Percentiles rank a stretch among this genome's conserved stretches.
phyloP scores from a whole-genome alignment of 108 stramenopile species.

The Chaetoceros tenuissimus region DNA sequence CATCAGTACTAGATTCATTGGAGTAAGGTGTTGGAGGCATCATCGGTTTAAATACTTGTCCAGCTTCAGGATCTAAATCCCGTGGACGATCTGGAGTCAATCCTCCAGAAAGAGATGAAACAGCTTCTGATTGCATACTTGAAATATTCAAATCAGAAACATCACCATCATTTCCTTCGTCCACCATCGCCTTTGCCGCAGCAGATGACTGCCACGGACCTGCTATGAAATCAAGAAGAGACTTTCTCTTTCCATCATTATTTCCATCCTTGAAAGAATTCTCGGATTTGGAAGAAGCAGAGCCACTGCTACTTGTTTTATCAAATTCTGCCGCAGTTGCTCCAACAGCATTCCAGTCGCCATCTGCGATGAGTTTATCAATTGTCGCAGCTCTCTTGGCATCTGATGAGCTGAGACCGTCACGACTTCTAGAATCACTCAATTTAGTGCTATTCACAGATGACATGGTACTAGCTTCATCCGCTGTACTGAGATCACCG shows the following conservation, averaged over 20 bases:
- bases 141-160: not conserved
- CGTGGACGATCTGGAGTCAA: not conserved
- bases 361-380: not conserved
- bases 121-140: not conserved
- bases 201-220: not conserved
- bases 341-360: not conserved
- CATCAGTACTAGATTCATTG: too few relatives aligned
- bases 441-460: not conserved
- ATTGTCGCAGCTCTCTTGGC: not conserved
- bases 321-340: not conserved
- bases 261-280: not conserved
- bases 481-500: not conserved
- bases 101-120: not conserved
- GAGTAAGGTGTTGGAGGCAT: too few relatives aligned
- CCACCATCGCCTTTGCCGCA: not conserved
- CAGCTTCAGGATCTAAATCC: not conserved
- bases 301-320: not conserved
- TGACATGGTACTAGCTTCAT: not conserved
- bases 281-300: not conserved
- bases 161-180: not conserved
- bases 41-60: too few relatives aligned
- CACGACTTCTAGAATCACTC: not conserved
- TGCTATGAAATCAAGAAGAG: not conserved
- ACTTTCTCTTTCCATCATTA: not conserved
- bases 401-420: not conserved